Percentiles rank a stretch among this genome's conserved stretches.
These are phyloP conservation scores for Pseudevernia furfuracea DNA, from an alignment of 495 filamentous ascomycete species.

Conservation along the genomic window DNA sequence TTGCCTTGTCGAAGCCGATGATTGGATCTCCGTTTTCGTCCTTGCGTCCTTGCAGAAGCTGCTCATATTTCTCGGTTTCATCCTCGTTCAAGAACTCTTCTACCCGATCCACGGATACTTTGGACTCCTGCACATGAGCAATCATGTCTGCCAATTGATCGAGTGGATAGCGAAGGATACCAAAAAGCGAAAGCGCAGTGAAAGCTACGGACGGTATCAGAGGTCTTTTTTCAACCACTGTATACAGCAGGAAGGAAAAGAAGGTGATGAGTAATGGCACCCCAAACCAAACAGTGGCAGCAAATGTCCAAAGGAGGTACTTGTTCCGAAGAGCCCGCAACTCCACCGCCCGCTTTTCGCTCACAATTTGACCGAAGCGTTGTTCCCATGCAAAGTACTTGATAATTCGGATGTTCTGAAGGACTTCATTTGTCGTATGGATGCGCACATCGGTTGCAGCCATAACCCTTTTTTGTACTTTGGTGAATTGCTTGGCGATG, in stretches of 20 bases:
- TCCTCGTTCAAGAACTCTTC: constrained; percentile 92
- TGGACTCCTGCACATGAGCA: constrained; percentile 94
- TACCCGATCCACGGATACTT: constrained; percentile 93
- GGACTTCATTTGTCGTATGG: constrained; percentile 90
- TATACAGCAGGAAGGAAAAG: constrained; percentile 90
- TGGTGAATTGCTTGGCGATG: constrained; percentile 76
- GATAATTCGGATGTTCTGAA: constrained; percentile 98
- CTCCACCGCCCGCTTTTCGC: constrained; percentile 77
- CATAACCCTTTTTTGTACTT: constrained; percentile 82
- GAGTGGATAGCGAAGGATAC: constrained; percentile 84
- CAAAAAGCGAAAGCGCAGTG: constrained; percentile 92
- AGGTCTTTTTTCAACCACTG: constrained; percentile 78
- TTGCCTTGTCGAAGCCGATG: constrained; percentile 78
- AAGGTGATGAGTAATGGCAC: constrained; percentile 93
- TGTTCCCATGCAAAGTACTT: constrained; percentile 99
- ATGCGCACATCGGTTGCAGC: constrained; percentile 94
- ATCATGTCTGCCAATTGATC: constrained; percentile 99
- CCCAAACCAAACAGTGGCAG: constrained; percentile 94
- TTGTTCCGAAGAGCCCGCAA: constrained; percentile 67
- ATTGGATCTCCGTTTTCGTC: constrained; percentile 51
- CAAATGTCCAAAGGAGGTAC: constrained; percentile 85
- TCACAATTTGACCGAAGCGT: constrained; percentile 76
- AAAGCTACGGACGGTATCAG: constrained; percentile 92
- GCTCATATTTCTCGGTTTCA: constrained; percentile 93
- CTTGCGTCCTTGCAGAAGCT: constrained; percentile 57